Evolutionary conservation across 805 yeast species (phyloP), one percentile per base, ranked within the genome.

Genomic region (Torulaspora franciscae): DNA sequence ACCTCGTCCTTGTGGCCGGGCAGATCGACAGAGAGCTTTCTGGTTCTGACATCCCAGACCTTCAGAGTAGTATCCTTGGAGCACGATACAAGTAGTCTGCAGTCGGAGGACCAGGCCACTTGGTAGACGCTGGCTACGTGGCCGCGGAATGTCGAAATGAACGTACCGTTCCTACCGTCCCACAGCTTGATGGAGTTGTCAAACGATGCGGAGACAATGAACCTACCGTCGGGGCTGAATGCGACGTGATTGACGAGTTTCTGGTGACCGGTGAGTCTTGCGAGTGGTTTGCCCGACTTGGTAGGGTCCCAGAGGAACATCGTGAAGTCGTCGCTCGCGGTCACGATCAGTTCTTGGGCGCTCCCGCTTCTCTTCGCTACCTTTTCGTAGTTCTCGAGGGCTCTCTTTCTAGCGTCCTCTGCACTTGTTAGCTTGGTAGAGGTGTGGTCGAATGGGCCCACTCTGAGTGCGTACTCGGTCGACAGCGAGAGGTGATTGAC

Each of bases 101-200:
- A 85, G 61, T 93, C 99, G 1, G 96, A 83, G 3, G 96, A 88
- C 99, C 99, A 93, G 0, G 98, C 87, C 4, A 95, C 88, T 67
- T 91, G 97, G 65, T 93, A 93, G 0, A 93, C 99, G 2, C 98
- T 88, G 0, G 97, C 96, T 47, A 93, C 99, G 64, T 93, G 99
- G 1, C 99, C 99, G 52, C 99, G 73, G 58, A 93, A 80, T 0
- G 98, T 88, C 4, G 95, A 79, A 24, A 93, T 67, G 53, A 90
- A 93, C 48, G 84, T 85, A 30, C 99, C 99, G 47, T 85, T 84
- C 52, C 85, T 69, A 10, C 97, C 98, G 62, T 91, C 96, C 99
- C 99, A 93, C 44, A 93, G 69, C 67, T 93, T 93, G 54, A 93
- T 81, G 1, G 96, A 87, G 64, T 93, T 93, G 64, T 93, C 99